Conservation (phyloP, 2,329 filamentous ascomycete species). For the Penicillium sp. region DNA sequence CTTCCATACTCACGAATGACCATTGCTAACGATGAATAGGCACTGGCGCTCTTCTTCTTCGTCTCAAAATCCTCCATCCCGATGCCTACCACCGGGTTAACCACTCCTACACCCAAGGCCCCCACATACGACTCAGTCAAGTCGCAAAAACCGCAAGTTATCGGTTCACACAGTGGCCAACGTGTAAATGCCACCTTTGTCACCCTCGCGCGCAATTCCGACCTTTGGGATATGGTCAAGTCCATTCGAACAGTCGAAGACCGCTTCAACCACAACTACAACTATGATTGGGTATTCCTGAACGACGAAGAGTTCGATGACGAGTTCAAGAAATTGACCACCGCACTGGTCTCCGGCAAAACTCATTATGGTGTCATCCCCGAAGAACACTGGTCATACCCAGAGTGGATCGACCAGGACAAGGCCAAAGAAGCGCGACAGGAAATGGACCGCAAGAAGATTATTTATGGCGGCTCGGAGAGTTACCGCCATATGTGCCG, state of each 20-base stretch:
- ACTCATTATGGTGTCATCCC: slow-evolving; percentile 89
- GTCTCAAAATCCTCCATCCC: slow-evolving; percentile 64
- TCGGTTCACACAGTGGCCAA: slow-evolving; percentile 59
- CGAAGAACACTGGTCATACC: slow-evolving; percentile 95
- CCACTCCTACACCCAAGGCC: slow-evolving; percentile 13
- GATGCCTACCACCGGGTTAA: slow-evolving; percentile 28
- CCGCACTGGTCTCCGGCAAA: slow-evolving; percentile 84
- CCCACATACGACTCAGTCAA: slow-evolving; percentile 26
- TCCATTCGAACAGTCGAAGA: slow-evolving; percentile 97
- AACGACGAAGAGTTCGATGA: slow-evolving; percentile 95
- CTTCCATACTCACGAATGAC: not conserved
- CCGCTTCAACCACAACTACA: slow-evolving; percentile 93
- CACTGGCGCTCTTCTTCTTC: slow-evolving; percentile 76
- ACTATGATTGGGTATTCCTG: slow-evolving; percentile 99
- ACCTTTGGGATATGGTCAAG: slow-evolving; percentile 94
- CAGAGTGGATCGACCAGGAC: slow-evolving; percentile 91
- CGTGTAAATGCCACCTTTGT: slow-evolving; percentile 98
- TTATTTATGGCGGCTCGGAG: slow-evolving; percentile 96
- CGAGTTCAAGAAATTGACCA: slow-evolving; percentile 88
- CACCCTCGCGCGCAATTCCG: slow-evolving; percentile 86
- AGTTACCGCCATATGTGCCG: slow-evolving; percentile 99
- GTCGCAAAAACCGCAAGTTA: slow-evolving; percentile 23
- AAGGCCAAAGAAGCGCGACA: slow-evolving; percentile 86
- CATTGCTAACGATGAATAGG: slow-evolving; percentile 36
- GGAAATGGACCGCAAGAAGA: slow-evolving; percentile 90